Percentiles rank a stretch among this genome's conserved stretches.
Conservation (phyloP, 495 filamentous ascomycete species). For the Penicillium manginii region DNA sequence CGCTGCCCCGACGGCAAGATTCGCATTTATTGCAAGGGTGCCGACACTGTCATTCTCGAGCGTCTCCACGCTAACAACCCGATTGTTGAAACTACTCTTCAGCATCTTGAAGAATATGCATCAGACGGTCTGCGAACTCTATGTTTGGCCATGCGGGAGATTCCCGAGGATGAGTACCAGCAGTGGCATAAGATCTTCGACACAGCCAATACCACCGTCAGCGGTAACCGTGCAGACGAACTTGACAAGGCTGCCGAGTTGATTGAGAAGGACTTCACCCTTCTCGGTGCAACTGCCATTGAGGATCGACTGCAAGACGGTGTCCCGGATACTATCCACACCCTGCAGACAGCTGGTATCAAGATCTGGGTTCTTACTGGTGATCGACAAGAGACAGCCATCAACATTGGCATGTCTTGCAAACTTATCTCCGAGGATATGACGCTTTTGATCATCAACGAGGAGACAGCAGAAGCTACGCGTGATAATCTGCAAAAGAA, state of each 20-base stretch:
- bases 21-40: conserved; percentile 91
- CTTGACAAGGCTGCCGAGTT: conserved; percentile 96
- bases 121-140: conserved; percentile 94
- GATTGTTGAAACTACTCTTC: conserved; percentile 81
- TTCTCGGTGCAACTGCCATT: conserved; percentile 95
- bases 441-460: conserved; percentile 96
- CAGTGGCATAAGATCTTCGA: conserved; percentile 90
- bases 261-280: conserved; percentile 87
- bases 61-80: conserved; percentile 79
- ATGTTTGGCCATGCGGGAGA: conserved; percentile 92
- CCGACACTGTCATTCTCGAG: conserved; percentile 96
- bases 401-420: conserved; percentile 99
- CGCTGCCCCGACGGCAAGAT: conserved; percentile 96
- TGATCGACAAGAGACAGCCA: conserved; percentile 97
- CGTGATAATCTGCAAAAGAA: conserved; percentile 90
- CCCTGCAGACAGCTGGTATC: conserved; percentile 93
- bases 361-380: conserved; percentile 99
- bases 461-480: conserved; percentile 75
- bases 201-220: conserved; percentile 86
- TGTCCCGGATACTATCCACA: conserved; percentile 98
- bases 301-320: conserved; percentile 97
- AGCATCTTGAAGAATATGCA: conserved; percentile 97
- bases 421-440: conserved; percentile 99
- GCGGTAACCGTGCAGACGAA: conserved; percentile 90
- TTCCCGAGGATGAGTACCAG: conserved; percentile 87